phyloP scores from a whole-genome alignment of 306 rosid species.

The Mimosa bimucronata region DNA sequence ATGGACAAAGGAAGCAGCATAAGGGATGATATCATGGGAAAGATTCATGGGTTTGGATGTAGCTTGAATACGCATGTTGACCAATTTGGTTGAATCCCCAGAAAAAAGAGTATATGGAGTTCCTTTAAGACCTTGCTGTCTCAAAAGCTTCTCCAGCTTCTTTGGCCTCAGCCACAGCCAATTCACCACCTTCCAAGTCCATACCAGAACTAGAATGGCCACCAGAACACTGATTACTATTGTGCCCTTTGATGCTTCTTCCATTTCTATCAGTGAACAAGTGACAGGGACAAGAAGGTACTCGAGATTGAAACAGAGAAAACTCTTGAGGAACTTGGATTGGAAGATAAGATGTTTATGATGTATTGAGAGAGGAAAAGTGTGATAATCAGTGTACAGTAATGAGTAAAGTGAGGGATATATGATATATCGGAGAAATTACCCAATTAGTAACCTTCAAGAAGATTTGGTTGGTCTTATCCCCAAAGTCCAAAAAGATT shows the following conservation, averaged over 20 bases:
- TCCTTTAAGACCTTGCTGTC: conserved; percentile 44
- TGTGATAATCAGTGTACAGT: too few species aligned
- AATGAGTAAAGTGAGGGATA: too few species aligned
- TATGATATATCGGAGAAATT: too few species aligned
- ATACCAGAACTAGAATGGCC: background rate
- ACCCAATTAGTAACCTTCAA: too few species aligned
- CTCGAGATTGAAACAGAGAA: background rate
- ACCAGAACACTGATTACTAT: background rate
- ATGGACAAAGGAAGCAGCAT: conserved; percentile 29
- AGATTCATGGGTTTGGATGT: conserved; percentile 45
- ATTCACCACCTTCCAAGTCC: conserved; percentile 42
- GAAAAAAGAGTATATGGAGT: conserved; percentile 35
- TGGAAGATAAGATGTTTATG: too few species aligned
- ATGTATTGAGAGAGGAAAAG: too few species aligned
- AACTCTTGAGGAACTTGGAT: too few species aligned
- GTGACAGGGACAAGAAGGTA: background rate
- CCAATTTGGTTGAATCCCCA: conserved; percentile 39
- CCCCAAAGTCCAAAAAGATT: too few species aligned
- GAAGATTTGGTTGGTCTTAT: too few species aligned
- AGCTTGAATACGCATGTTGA: conserved; percentile 34
- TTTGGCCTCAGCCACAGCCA: conserved; percentile 55
- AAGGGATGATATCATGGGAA: conserved; percentile 39
- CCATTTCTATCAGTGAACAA: background rate
- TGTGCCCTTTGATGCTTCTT: background rate
- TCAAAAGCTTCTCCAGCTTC: conserved; percentile 38